Evolutionary conservation across 2,329 filamentous ascomycete genomes (phyloP), one percentile per base, ranked within the genome.

Genomic region (Macrophomina phaseolina): DNA sequence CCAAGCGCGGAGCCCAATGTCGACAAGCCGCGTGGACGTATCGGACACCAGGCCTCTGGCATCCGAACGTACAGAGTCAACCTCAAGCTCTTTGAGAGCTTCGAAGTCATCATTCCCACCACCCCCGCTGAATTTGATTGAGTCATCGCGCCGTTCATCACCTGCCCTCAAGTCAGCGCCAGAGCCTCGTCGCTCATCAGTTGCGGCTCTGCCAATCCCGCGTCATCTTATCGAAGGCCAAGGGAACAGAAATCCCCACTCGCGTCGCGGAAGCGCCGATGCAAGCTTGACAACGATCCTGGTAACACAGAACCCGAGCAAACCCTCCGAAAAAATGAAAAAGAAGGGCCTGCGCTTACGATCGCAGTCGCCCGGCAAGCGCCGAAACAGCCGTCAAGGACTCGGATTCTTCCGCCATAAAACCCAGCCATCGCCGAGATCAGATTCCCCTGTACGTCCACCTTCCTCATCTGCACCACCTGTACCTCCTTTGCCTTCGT

Each of bases 261-360:
- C 77, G 11, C 73, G 77, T 64, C 72, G 77, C 68, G 77, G 75
- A 9, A 79, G 77, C 65, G 76, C 73, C 55, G 77, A 79, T 68
- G 74, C 77, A n/a, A 79, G 77, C 68, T 67, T 79, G 51, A 79
- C 77, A 23, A 76, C 77, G 2, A 78, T 79, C 62, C 69, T 79
- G 23, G 75, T 79, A 34, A 79, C 77, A n/a, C 74, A 78, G 48
- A 74, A 66, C 55, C 56, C 75, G 12, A 73, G 71, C n/a, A 76
- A 76, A 53, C 62, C 70, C 3, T 67, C 74, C 12, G 76, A 78
- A 9, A 67, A 69, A 23, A 51, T 70, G 34, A 68, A 68, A 66
- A 66, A 65, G 55, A 61, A 61, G 55, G 65, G 65, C 65, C 51
- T 62, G 51, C 65, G 56, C 56, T 62, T 66, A 62, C 65, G 65